A percentile compares a stretch with the other conserved stretches of the same genome.
Evolutionary conservation across 805 yeast species (phyloP).

Genomic region (Saccharomycopsis capsularis): DNA sequence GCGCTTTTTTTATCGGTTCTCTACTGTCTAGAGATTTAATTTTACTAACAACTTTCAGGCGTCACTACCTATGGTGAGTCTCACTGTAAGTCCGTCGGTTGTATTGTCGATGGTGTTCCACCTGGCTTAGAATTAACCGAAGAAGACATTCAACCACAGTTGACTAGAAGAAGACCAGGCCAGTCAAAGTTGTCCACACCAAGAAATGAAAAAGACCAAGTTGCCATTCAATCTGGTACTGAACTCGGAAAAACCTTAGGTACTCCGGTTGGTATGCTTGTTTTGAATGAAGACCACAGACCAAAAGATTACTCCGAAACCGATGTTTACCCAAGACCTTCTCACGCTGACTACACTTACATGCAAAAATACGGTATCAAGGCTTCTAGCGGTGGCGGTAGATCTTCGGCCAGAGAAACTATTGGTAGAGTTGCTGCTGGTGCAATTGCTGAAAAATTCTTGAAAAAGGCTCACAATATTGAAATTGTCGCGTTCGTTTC

Average conservation of each 20-base stretch:
- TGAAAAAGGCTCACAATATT: conserved; percentile 66
- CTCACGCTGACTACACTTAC: conserved; percentile 96
- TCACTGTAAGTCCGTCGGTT: conserved; percentile 95
- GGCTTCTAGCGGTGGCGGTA: conserved; percentile 95
- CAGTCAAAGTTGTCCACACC: conserved; percentile 91
- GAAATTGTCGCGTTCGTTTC: conserved; percentile 94
- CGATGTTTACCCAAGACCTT: conserved; percentile 93
- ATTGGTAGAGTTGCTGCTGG: conserved; percentile 99
- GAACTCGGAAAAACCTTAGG: conserved; percentile 89
- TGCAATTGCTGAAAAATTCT: conserved; percentile 92
- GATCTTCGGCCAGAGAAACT: conserved; percentile 95
- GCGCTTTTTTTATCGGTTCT: not conserved
- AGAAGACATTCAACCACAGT: conserved; percentile 89
- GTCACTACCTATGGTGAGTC: conserved; percentile 98
- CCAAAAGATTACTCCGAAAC: conserved; percentile 95
- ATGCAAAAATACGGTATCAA: conserved; percentile 84
- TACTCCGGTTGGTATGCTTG: conserved; percentile 92
- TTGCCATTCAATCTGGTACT: conserved; percentile 89
- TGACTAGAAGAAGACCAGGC: conserved; percentile 96
- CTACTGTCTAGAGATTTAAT: not conserved
- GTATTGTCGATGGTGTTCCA: conserved; percentile 97
- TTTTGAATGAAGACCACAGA: conserved; percentile 90
- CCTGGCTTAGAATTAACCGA: conserved; percentile 86
- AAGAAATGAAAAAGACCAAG: conserved; percentile 89
- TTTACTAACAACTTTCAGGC: conserved; percentile 24